These are phyloP conservation scores for Orobanche coerulescens DNA, from an alignment of 257 asterid species.

Conservation along the genomic window DNA sequence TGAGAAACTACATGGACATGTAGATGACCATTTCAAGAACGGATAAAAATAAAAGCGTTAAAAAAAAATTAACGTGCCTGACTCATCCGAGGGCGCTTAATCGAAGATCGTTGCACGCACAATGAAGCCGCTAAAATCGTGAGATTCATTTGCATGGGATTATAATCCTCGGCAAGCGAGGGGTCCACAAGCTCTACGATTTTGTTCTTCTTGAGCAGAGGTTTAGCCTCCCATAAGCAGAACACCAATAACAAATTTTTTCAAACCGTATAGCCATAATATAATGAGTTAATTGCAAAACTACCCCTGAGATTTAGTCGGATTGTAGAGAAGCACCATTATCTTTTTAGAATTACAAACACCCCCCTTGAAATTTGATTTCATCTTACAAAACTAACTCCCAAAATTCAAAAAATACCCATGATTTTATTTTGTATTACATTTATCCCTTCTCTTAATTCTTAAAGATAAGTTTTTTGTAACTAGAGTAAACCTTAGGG, in stretches of 20 bases:
- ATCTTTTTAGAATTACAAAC: too few relatives aligned
- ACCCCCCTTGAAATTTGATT: too few relatives aligned
- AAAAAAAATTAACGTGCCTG: slow-evolving; percentile 41
- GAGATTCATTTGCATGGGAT: slow-evolving; percentile 64
- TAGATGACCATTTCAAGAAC: too few relatives aligned
- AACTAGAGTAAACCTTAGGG: neutral
- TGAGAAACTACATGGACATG: too few relatives aligned
- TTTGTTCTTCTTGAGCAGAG: slow-evolving; percentile 75
- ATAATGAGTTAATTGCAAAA: too few relatives aligned
- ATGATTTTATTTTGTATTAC: too few relatives aligned
- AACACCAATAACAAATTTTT: neutral
- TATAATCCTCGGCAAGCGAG: slow-evolving; percentile 47
- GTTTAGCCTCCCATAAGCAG: slow-evolving; percentile 55
- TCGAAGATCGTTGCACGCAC: slow-evolving; percentile 79
- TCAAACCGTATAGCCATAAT: neutral
- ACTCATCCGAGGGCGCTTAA: slow-evolving; percentile 72
- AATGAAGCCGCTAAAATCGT: slow-evolving; percentile 66
- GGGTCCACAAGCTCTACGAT: slow-evolving; percentile 75
- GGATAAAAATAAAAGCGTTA: neutral
- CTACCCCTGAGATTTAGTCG: too few relatives aligned
- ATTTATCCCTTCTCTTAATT: too few relatives aligned
- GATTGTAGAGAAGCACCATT: too few relatives aligned
- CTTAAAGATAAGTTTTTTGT: too few relatives aligned
- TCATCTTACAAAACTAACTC: too few relatives aligned
- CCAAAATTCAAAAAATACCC: too few relatives aligned